A percentile compares a stretch with the other conserved stretches of the same genome.
Evolutionary conservation across 2,329 filamentous ascomycete species (phyloP).

Genomic region (Chrysosporium queenslandicum): DNA sequence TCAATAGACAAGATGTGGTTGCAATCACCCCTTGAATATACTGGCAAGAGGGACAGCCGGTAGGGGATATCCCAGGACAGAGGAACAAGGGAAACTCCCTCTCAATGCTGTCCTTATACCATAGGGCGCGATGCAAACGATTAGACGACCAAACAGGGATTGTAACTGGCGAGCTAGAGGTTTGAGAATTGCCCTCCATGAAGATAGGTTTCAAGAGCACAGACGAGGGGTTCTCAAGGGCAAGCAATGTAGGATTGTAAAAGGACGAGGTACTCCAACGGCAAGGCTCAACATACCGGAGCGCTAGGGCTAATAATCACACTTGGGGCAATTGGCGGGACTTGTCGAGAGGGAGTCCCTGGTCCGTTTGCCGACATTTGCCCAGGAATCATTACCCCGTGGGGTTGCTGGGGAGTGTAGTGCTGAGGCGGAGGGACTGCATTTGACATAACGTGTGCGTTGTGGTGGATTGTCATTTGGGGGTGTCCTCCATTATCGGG

Average conservation of each 20-base stretch:
- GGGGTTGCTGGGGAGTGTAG: slow-evolving; percentile 28
- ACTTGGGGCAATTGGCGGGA: slow-evolving; percentile 59
- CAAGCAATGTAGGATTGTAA: background rate
- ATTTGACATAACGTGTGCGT: slow-evolving; percentile 23
- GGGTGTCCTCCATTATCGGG: slow-evolving; percentile 29
- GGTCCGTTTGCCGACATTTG: slow-evolving; percentile 41
- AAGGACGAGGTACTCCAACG: background rate
- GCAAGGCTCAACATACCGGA: slow-evolving; percentile 54
- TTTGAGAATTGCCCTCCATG: background rate
- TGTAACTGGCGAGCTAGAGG: too few relatives aligned
- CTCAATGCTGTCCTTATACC: too few relatives aligned
- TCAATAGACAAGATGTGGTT: too few relatives aligned
- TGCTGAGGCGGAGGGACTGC: slow-evolving; percentile 29
- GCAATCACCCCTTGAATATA: too few relatives aligned
- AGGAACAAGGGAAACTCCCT: too few relatives aligned
- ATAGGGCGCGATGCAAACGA: too few relatives aligned
- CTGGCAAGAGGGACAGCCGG: too few relatives aligned
- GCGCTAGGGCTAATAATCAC: slow-evolving; percentile 92
- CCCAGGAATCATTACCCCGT: slow-evolving; percentile 22
- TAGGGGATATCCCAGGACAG: too few relatives aligned
- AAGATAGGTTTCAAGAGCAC: background rate
- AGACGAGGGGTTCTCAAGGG: background rate
- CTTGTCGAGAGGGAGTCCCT: slow-evolving; percentile 54
- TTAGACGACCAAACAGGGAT: too few relatives aligned
- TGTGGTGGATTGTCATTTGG: slow-evolving; percentile 20